Base-by-base conservation (phyloP, 768 basidiomycete species). In the Leccinellum luteum region DNA sequence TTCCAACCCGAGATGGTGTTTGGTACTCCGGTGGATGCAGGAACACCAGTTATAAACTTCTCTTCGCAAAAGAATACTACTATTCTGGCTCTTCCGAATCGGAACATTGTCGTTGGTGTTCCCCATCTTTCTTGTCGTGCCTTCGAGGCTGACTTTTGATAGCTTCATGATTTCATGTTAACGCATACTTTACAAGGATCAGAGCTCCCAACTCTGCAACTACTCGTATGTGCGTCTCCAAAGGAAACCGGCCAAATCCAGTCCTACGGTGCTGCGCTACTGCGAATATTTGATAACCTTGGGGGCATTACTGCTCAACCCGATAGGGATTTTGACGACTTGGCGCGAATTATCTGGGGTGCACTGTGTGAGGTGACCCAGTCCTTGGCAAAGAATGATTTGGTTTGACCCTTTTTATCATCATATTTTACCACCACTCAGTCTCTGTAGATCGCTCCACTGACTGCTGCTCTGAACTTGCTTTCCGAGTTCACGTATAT, bases 81-180 rank as follows among this genome's bases (percentile, higher is more conserved):
- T 17, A 65, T 67, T 9, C 60, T 77, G n/a, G 73, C 76, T 41
- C 74, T 74, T 50, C 72, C 79, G 13, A 80, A 83, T 58, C 82
- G 82, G 82, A 80, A 76, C 57, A 74, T 75, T 17, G 81, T 85
- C 76, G 88, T 89, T 66, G 21, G 72, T 68, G 8, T 61, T 34
- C 19, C 41, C 10, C 10, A n/a, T 28, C 15, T 28, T 23, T n/a
- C 53, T 51, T 52, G 38, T 41, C 23, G 17, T 25, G 38, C 58
- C 35, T 38, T 38, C 28, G 28, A 31, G 49, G 48, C 51, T 63
- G 35, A 64, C 17, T 17, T 53, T 12, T 23, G 13, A 35, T 44
- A 90, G 89, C 71, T 89, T 48, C 82, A 81, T 60, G 77, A 81
- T 43, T 75, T 86, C 28, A 68, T 90, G n/a, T 64, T 89, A 53